A percentile compares a stretch with the other conserved stretches of the same genome.
These are phyloP conservation scores for Leucocoprinus birnbaumii DNA, from an alignment of 768 basidiomycete species.

Conservation along the genomic window DNA sequence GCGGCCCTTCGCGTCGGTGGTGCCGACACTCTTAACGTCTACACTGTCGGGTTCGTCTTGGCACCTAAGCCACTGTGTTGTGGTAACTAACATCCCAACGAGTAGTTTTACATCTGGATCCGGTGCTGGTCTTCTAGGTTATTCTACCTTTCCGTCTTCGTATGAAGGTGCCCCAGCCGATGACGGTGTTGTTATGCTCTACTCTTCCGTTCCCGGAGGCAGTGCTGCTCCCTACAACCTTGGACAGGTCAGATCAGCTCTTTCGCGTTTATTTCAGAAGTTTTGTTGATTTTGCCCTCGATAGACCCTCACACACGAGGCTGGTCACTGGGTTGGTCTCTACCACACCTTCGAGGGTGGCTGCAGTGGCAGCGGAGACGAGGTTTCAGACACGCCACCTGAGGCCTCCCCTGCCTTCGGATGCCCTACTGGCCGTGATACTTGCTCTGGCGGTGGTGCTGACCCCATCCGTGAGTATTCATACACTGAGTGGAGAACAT, in stretches of 20 bases:
- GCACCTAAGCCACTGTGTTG: too few species aligned
- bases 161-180: constrained; percentile 36
- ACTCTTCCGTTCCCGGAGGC: constrained; percentile 42
- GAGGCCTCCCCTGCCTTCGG: constrained; percentile 41
- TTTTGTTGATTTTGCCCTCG: background rate
- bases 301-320: constrained; percentile 50
- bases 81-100: too few species aligned
- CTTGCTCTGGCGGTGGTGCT: constrained; percentile 34
- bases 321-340: constrained; percentile 58
- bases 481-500: background rate
- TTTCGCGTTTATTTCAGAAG: constrained; percentile 15
- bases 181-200: constrained; percentile 47
- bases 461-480: constrained; percentile 39
- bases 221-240: constrained; percentile 38
- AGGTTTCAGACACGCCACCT: constrained; percentile 43
- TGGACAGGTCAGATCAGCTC: constrained; percentile 26
- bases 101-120: constrained; percentile 33
- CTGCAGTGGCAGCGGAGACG: constrained; percentile 36
- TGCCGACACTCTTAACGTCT: constrained; percentile 41
- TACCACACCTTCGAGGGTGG: constrained; percentile 60
- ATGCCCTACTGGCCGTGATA: constrained; percentile 35
- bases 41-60: constrained; percentile 42
- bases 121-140: constrained; percentile 46
- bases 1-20: constrained; percentile 37
- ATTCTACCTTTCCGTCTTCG: constrained; percentile 48